These are phyloP conservation scores for Dimocarpus longan DNA, from an alignment of 345 rosid species.

Conservation along the genomic window DNA sequence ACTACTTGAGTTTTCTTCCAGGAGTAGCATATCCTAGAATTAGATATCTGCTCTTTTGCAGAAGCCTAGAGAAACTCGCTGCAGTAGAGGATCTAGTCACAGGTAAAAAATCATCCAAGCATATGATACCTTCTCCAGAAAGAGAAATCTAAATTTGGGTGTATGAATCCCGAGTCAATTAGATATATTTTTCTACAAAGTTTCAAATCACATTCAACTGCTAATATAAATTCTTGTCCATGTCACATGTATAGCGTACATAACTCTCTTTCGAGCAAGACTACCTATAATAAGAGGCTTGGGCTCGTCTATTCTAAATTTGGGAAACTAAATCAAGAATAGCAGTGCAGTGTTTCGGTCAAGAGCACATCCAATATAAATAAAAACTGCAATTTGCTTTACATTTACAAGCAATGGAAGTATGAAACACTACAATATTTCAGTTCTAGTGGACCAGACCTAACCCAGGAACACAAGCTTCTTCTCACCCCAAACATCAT, in stretches of 20 bases:
- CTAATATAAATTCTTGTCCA: not conserved
- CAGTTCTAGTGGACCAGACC: constrained; percentile 3
- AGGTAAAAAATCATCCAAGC: no score
- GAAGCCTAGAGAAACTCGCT: not conserved
- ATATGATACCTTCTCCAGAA: no score
- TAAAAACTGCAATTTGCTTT: constrained; percentile 2
- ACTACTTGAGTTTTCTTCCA: not conserved
- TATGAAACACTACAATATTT: constrained; percentile 3
- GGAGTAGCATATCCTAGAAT: not conserved
- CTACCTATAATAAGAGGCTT: not conserved
- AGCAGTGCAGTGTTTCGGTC: not conserved
- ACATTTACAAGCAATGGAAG: not conserved
- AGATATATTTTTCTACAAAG: no score
- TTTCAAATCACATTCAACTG: no score
- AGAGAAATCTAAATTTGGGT: no score
- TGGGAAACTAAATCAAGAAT: not conserved
- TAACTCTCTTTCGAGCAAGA: not conserved
- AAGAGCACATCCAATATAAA: not conserved
- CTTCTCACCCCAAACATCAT: not conserved
- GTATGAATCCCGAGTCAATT: no score
- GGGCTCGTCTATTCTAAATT: not conserved
- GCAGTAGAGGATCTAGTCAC: no score
- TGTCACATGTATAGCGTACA: not conserved
- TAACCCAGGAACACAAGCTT: constrained; percentile 17
- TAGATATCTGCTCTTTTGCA: not conserved